Evolutionary conservation across 139 green algal genomes (phyloP), one percentile per base, ranked within the genome.

Genomic region (Deuterostichococcus epilithicus): DNA sequence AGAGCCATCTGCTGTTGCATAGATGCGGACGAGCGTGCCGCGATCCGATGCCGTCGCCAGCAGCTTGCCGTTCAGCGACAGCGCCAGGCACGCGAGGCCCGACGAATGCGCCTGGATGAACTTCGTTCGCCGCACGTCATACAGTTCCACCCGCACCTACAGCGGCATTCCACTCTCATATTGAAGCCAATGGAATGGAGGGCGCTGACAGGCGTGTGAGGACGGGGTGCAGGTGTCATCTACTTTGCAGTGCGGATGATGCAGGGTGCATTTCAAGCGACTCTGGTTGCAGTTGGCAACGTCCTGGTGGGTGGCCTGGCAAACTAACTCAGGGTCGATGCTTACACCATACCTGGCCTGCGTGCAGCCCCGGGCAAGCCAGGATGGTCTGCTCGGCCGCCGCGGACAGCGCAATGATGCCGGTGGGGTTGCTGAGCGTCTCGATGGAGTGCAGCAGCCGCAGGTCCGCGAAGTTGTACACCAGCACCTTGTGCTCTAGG

Each of bases 401-500:
- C n/a, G 93, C 86, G 15, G 87, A 96, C 33, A 99, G 80, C 18
- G 92, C 90, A 44, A 97, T 80, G 25, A 98, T 83, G 26, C 96
- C 96, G 35, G 79, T 74, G 2, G 83, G 76, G 84, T 99, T 99
- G 80, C 80, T 76, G 37, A 93, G 73, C 1, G 96, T 99, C 81
- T 99, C 95, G 22, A 95, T 94, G 36, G 92, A 84, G 67, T 97
- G 92, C 78, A 97, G 77, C 76, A 98, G 90, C 77, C 89, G 89
- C 36, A 98, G 86, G 82, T 98, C 94, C 0, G 89, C 88, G 79
- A 99, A 98, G 82, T 98, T 95, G 85, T 99, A 99, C 1, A 98
- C 85, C 45, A 95, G 86, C 39, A 93, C 87, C 67, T 97, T 97
- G 83, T 97, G 92, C 89, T 98, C 95, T 75, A 98, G 82, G 3